Percentiles rank a stretch among this genome's conserved stretches.
Evolutionary conservation across 768 basidiomycete species (phyloP).

Genomic region (Mrakia blollopis): DNA sequence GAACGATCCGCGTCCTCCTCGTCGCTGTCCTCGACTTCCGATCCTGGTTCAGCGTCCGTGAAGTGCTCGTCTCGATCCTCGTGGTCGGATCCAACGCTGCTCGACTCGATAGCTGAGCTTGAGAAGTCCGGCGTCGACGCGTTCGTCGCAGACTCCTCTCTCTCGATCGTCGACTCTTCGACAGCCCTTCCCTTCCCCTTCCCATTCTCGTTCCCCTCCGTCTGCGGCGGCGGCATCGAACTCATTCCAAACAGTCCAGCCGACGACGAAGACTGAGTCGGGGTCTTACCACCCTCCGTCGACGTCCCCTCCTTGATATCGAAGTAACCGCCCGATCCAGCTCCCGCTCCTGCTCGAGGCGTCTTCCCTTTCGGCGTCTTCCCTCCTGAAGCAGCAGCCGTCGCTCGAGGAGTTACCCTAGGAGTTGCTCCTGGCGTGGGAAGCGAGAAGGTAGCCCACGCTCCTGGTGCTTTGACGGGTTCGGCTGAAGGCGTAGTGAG

Average conservation of each 20-base stretch:
- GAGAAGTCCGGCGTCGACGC: neutral
- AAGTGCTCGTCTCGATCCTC: neutral
- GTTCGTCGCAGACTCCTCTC: neutral
- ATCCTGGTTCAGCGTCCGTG: conserved; percentile 1
- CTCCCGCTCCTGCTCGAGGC: neutral
- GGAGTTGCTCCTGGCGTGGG: conserved; percentile 25
- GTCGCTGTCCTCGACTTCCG: conserved; percentile 35
- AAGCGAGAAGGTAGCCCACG: conserved; percentile 30
- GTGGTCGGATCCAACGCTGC: neutral
- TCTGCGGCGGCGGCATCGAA: neutral
- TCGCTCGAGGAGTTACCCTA: neutral
- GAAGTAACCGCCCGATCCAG: neutral
- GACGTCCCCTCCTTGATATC: conserved; percentile 13
- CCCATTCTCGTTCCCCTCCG: neutral
- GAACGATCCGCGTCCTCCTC: conserved; percentile 23
- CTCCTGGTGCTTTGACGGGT: conserved; percentile 10
- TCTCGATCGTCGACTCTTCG: neutral
- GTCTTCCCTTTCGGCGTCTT: neutral
- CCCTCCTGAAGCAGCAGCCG: neutral
- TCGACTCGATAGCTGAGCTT: neutral
- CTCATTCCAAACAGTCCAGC: neutral
- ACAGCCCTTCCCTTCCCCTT: conserved; percentile 19
- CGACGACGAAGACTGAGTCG: neutral
- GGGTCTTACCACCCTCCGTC: conserved; percentile 10
- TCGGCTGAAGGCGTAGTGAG: conserved; percentile 23